Base-by-base conservation (phyloP, 2,329 filamentous ascomycete genomes). In the Cercospora sp. region DNA sequence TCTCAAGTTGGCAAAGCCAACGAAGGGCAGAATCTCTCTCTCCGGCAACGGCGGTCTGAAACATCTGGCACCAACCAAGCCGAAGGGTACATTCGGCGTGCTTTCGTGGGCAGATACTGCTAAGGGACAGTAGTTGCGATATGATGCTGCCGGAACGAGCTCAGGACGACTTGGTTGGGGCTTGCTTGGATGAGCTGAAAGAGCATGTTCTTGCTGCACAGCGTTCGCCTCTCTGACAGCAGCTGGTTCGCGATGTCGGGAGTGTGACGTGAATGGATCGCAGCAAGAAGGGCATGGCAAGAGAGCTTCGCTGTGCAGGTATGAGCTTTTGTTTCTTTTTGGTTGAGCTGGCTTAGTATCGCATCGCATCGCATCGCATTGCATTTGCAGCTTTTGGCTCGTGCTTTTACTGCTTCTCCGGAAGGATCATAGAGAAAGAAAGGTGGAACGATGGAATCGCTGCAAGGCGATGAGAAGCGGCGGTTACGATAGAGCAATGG, bases 31-130 rank as follows among this genome's bases (percentile, higher is more conserved):
- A 13, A 60, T 75, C 20, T 74, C 70, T 18, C 55, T 75, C 28
- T 42, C 67, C 13, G 51, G 67, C 8, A 73, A 75, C 33, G 69
- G 69, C 31, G 73, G 73, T n/a, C 63, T 73, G 33, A 63, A 67
- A 28, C 73, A 73, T 31, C 62, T 75, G 23, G 48, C 48, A 8
- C 62, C 62, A 8, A 48, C 45, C n/a, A 70, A 69, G 65, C 67
- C 70, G 12, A 69, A 72, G 62, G 61, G 57, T n/a, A 65, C 48
- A 12, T 72, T 64, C 58, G 66, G 64, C 23, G 68, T 68, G 12
- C 53, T 73, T 57, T 63, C 65, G 65, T 70, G 66, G 66, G 59
- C 63, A 20, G 63, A 63, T 60, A 23, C 42, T 64, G 60, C 55
- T 66, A 63, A 63, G 63, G 45, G 61, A 57, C 53, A 66, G 33